Percentiles rank a stretch among this genome's conserved stretches.
phyloP scores from a whole-genome alignment of 202 grass and related monocot genomes.

The Bolboschoenoplectus hybrid region DNA sequence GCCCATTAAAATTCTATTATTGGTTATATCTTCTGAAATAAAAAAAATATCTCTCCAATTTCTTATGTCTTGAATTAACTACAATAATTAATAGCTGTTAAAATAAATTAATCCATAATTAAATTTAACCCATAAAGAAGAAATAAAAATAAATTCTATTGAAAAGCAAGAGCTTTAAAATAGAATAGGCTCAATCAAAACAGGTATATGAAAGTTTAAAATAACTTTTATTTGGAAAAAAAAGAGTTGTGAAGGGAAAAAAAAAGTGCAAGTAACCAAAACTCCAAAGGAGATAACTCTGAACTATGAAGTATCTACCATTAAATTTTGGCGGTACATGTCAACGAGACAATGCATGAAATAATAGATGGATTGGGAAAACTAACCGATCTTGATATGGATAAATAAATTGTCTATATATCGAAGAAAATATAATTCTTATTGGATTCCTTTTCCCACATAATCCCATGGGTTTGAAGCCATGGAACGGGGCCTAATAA shows the following conservation, averaged over 20 bases:
- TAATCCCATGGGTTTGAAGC: not conserved
- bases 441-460: not conserved
- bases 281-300: not conserved
- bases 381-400: no score
- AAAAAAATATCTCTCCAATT: not conserved
- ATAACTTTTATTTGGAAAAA: not conserved
- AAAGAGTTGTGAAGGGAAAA: not conserved
- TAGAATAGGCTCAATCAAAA: not conserved
- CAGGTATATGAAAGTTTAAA: not conserved
- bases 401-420: no score
- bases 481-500: constrained; percentile 1
- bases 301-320: constrained; percentile 6
- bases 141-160: not conserved
- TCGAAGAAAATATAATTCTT: no score
- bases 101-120: not conserved
- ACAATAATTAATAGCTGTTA: not conserved
- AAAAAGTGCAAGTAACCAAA: not conserved
- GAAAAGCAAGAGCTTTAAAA: not conserved
- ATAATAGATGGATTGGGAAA: no score
- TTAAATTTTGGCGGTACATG: constrained; percentile 1
- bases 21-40: not conserved
- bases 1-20: not conserved
- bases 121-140: not conserved
- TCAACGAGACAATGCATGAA: no score
- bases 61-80: not conserved